Conservation (phyloP, 345 rosid species). For the Eucalyptus curtisii region DNA sequence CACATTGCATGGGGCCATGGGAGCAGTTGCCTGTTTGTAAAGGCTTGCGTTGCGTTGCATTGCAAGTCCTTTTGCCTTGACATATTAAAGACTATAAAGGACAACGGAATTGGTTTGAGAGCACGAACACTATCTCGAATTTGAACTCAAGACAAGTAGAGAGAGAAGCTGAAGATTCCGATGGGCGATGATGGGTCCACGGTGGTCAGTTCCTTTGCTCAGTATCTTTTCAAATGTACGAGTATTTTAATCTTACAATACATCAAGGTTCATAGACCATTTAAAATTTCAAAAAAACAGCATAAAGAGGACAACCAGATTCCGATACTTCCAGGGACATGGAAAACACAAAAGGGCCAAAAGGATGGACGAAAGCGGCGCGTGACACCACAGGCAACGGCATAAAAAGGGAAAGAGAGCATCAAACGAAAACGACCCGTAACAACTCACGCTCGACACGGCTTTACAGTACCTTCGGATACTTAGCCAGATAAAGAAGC, state of each 20-base stretch:
- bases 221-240: background rate
- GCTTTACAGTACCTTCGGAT: background rate
- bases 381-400: background rate
- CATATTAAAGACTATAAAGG: background rate
- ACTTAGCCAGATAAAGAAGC: background rate
- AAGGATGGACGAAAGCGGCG: background rate
- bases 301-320: background rate
- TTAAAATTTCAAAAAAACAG: background rate
- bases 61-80: background rate
- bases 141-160: background rate
- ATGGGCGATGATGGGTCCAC: background rate
- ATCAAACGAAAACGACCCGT: slow-evolving; percentile 3
- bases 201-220: background rate
- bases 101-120: background rate
- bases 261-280: background rate
- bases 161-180: background rate
- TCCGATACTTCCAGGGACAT: background rate
- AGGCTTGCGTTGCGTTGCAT: background rate
- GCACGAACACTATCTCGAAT: background rate
- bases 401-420: background rate
- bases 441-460: background rate
- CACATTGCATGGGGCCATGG: background rate
- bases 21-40: background rate
- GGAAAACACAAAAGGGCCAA: background rate
- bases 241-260: background rate